Base-by-base conservation (phyloP, 73 alveolate species). In the Paramecium biaurelia region DNA sequence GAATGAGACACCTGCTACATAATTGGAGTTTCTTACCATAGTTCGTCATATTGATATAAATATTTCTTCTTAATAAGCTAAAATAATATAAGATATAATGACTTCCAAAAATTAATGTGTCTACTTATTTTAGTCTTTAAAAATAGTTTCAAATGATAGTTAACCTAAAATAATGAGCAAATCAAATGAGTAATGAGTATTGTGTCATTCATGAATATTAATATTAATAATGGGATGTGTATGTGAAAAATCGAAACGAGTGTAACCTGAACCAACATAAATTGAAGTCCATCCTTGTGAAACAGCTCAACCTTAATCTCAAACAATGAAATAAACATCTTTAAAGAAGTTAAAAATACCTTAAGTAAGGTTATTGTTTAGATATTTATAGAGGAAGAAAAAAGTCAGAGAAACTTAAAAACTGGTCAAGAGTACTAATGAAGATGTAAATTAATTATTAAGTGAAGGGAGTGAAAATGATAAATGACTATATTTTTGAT, bases 81-180 rank as follows among this genome's bases (percentile, higher is more conserved):
- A 26, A 41, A 56, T 15, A n/a, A 49, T 11, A 0, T 14, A 85
- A 14, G 1, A 85, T 47, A 57, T 15, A 38, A 38, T 2, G 15
- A 7, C n/a, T n/a, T n/a, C n/a, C n/a, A n/a, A n/a, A n/a, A n/a
- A n/a, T n/a, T n/a, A n/a, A n/a, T n/a, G n/a, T n/a, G n/a, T n/a
- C n/a, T n/a, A n/a, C n/a, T n/a, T n/a, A n/a, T n/a, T n/a, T n/a
- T n/a, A n/a, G n/a, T n/a, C n/a, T n/a, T n/a, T n/a, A n/a, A n/a
- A n/a, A n/a, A 95, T 96, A 84, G 79, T 84, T 2, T 95, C 95
- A 89, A 93, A 95, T 18, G 96, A 86, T 7, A 96, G 95, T 58
- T 85, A 92, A 42, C 97, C 96, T 45, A 85, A 70, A 68, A 89
- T 85, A 76, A 74, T 74, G 45, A 92, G 74, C 56, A 86, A 53